These are phyloP conservation scores for Mycosphaerella sp. DNA, from an alignment of 2,329 filamentous ascomycete genomes.

Conservation along the genomic window DNA sequence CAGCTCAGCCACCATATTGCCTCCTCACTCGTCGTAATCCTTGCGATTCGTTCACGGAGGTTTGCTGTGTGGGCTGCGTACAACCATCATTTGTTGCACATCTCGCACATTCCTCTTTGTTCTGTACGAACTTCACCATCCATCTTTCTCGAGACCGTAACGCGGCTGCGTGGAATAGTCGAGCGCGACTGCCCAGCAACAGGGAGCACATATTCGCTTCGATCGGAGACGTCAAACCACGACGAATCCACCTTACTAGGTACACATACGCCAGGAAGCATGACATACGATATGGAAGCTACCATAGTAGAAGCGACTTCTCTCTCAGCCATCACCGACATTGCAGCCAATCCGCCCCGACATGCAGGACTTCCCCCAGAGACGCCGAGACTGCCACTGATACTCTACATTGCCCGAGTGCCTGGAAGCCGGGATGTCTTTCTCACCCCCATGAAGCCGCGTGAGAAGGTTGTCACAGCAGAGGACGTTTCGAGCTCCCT, in stretches of 20 bases:
- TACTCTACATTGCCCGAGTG: slow-evolving; percentile 87
- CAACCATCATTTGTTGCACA: not conserved
- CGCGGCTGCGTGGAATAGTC: not conserved
- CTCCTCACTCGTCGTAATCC: slow-evolving; percentile 11
- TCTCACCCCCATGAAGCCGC: slow-evolving; percentile 82
- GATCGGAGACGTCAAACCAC: not conserved
- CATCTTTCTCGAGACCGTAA: too few species aligned
- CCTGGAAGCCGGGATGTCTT: slow-evolving; percentile 91
- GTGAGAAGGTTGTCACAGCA: slow-evolving; percentile 77
- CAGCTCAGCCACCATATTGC: slow-evolving; percentile 9
- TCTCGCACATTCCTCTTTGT: not conserved
- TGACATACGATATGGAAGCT: slow-evolving; percentile 24
- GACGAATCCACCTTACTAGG: not conserved
- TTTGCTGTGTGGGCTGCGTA: not conserved
- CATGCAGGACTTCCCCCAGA: slow-evolving; percentile 74
- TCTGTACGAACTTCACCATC: not conserved
- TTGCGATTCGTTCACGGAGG: slow-evolving; percentile 2
- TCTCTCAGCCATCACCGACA: slow-evolving; percentile 66
- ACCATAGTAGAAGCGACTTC: slow-evolving; percentile 69
- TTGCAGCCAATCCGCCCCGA: slow-evolving; percentile 79
- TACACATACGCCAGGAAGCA: slow-evolving; percentile 10
- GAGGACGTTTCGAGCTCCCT: slow-evolving; percentile 81
- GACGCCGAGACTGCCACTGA: slow-evolving; percentile 61
- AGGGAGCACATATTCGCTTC: not conserved
- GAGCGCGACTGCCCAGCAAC: slow-evolving; percentile 8